Evolutionary conservation across 192 early-diverging fungal species (phyloP).

Genomic region (Umbelopsis sp.): DNA sequence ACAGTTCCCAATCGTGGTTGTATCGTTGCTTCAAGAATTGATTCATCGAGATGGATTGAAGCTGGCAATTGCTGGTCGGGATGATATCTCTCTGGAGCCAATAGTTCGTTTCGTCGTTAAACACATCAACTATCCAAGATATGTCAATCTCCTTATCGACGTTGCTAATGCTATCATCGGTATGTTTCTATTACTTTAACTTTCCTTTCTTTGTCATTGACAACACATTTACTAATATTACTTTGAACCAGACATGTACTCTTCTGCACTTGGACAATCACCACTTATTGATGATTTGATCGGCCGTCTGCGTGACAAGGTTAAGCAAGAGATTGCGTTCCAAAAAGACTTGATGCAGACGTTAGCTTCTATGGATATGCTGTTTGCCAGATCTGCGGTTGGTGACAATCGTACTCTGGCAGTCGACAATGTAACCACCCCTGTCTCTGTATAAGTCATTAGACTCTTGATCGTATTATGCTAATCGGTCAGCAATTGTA

Average conservation of each 20-base stretch:
- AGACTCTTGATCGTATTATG: not conserved
- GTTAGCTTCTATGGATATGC: constrained; percentile 83
- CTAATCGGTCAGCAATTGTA: constrained; percentile 5
- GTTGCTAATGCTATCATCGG: constrained; percentile 76
- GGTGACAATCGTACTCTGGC: constrained; percentile 1
- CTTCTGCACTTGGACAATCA: constrained; percentile 77
- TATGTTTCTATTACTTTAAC: constrained; percentile 38
- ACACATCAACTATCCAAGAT: constrained; percentile 81
- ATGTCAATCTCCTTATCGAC: constrained; percentile 74
- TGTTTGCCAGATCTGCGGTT: constrained; percentile 56
- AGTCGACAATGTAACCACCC: not conserved
- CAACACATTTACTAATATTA: not conserved
- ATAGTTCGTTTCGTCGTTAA: constrained; percentile 80
- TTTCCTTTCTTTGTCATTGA: not conserved
- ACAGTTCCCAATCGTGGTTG: constrained; percentile 57
- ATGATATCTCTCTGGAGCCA: constrained; percentile 86
- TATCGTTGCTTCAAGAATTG: constrained; percentile 87
- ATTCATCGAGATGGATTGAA: constrained; percentile 82
- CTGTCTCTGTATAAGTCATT: not conserved
- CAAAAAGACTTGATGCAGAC: constrained; percentile 79
- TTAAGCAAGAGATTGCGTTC: constrained; percentile 74
- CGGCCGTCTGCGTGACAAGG: constrained; percentile 65
- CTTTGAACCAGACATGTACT: constrained; percentile 74
- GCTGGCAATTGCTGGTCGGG: constrained; percentile 80
- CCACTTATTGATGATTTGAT: constrained; percentile 80